Evolutionary conservation across 2,329 filamentous ascomycete species (phyloP).

Genomic region (Furcasterigmium furcatum): DNA sequence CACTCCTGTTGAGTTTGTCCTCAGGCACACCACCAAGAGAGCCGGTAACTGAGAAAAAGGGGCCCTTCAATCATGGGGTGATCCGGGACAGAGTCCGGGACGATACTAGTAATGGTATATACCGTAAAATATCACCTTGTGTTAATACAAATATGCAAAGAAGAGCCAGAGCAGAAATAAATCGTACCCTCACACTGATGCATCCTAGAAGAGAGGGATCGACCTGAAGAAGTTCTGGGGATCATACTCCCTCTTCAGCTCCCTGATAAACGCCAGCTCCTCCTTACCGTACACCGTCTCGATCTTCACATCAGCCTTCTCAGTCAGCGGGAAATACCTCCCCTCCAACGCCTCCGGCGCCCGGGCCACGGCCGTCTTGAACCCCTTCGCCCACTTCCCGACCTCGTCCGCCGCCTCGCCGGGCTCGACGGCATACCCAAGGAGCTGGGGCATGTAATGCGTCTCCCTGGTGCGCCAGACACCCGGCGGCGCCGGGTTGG

Average conservation of each 20-base stretch:
- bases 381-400: conserved; percentile 18
- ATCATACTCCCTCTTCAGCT: conserved; percentile 10
- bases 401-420: conserved; percentile 17
- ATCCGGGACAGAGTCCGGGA: too few relatives aligned
- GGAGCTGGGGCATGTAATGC: conserved; percentile 31
- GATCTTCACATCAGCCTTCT: conserved; percentile 18
- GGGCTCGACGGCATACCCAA: conserved; percentile 17
- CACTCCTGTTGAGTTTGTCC: too few relatives aligned
- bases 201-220: too few relatives aligned
- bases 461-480: conserved; percentile 23
- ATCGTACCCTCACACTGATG: too few relatives aligned
- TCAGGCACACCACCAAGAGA: too few relatives aligned
- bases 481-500: conserved; percentile 14
- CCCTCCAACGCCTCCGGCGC: conserved; percentile 20
- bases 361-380: conserved; percentile 15
- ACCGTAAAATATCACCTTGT: too few relatives aligned
- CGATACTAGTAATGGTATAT: too few relatives aligned
- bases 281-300: conserved; percentile 22
- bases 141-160: too few relatives aligned
- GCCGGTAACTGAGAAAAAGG: too few relatives aligned
- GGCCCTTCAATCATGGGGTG: too few relatives aligned
- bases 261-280: conserved; percentile 14
- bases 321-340: conserved; percentile 26
- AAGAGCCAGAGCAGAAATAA: too few relatives aligned
- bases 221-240: conserved; percentile 9